Percentiles rank a stretch among this genome's conserved stretches.
Evolutionary conservation across 345 rosid genomes (phyloP).

Genomic region (Leavenworthia alabamica): DNA sequence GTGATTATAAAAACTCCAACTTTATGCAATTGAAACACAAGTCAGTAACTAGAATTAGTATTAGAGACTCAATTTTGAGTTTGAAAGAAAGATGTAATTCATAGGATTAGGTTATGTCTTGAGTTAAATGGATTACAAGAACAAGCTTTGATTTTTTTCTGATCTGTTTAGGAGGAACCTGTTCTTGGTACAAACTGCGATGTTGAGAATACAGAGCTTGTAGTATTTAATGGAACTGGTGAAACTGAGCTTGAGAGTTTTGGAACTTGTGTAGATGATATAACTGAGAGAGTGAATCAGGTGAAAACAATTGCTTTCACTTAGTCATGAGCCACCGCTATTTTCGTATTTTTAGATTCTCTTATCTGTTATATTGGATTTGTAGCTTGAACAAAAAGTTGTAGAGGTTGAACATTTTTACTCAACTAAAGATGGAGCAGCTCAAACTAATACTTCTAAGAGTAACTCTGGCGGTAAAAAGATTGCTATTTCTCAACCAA

Average conservation of each 20-base stretch:
- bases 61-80: neutral
- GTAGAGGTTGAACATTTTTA: constrained; percentile 44
- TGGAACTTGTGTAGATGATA: constrained; percentile 33
- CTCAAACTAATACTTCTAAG: constrained; percentile 38
- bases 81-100: neutral
- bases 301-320: constrained; percentile 27
- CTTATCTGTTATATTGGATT: constrained; percentile 6
- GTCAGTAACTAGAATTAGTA: neutral
- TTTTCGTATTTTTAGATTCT: neutral
- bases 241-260: constrained; percentile 33
- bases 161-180: constrained; percentile 24
- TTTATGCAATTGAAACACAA: constrained; percentile 1
- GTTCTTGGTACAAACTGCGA: constrained; percentile 21
- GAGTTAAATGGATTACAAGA: neutral
- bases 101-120: neutral
- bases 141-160: neutral
- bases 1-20: constrained; percentile 6
- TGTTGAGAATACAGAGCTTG: constrained; percentile 2
- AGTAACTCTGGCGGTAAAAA: constrained; percentile 43
- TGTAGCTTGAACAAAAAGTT: constrained; percentile 61
- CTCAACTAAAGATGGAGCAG: constrained; percentile 32
- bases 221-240: constrained; percentile 17
- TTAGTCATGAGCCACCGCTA: too few species aligned
- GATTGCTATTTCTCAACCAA: constrained; percentile 37
- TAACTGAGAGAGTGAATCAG: constrained; percentile 43